A percentile compares a stretch with the other conserved stretches of the same genome.
These are phyloP conservation scores for Xerocomus spinulosus DNA, from an alignment of 768 basidiomycete genomes.

Conservation along the genomic window DNA sequence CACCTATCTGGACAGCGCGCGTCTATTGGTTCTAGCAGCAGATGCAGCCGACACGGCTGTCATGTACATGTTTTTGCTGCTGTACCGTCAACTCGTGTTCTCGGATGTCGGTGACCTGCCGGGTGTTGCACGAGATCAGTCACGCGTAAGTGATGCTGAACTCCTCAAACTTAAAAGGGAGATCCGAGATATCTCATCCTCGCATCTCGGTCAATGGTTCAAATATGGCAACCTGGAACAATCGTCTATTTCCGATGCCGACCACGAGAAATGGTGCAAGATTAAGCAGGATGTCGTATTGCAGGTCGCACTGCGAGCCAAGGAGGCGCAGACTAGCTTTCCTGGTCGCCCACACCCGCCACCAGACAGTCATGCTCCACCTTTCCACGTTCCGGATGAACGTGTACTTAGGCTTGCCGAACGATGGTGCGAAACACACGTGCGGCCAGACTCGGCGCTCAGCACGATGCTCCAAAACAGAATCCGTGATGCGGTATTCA, in stretches of 20 bases:
- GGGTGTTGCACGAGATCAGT: conserved; percentile 23
- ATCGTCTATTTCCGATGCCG: conserved; percentile 30
- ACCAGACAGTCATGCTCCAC: conserved; percentile 21
- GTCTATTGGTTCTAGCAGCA: conserved; percentile 58
- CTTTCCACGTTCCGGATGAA: conserved; percentile 40
- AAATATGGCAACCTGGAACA: conserved; percentile 26
- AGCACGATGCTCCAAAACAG: conserved; percentile 56
- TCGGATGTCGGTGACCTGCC: conserved; percentile 39
- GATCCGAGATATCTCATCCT: conserved; percentile 61
- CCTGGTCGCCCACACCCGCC: conserved; percentile 24
- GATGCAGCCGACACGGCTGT: conserved; percentile 74
- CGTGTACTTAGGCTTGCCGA: conserved; percentile 56
- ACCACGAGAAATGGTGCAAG: conserved; percentile 48
- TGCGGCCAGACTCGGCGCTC: conserved; percentile 56
- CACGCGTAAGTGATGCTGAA: conserved; percentile 48
- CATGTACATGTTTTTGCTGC: conserved; percentile 75
- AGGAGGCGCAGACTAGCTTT: conserved; percentile 35
- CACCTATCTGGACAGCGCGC: conserved; percentile 70
- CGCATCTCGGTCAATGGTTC: conserved; percentile 61
- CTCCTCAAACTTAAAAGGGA: conserved; percentile 65
- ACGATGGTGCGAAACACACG: conserved; percentile 67
- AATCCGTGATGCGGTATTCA: conserved; percentile 60
- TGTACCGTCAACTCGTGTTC: conserved; percentile 70
- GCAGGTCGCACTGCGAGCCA: conserved; percentile 71
- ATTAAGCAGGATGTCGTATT: conserved; percentile 65